Evolutionary conservation across 331 rosid species (phyloP).

Genomic region (Quercus lobata): DNA sequence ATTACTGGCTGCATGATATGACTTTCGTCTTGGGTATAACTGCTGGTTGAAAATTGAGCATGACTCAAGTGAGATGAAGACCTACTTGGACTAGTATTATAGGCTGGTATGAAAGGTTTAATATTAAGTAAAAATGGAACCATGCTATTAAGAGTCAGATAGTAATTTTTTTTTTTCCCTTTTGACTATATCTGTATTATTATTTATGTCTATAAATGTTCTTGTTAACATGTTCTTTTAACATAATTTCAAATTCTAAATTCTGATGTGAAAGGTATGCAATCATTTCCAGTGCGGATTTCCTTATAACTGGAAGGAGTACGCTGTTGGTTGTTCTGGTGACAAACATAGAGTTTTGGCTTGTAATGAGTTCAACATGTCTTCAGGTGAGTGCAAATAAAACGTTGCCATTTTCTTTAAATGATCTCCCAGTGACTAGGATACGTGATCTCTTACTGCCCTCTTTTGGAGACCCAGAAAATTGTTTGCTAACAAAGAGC

Average conservation of each 20-base stretch:
- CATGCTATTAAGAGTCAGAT: not conserved
- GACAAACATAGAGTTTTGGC: slow-evolving; percentile 13
- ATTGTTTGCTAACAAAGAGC: slow-evolving; percentile 7
- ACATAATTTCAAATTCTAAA: not conserved
- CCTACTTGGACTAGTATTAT: not conserved
- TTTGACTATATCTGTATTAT: not conserved
- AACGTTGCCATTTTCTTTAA: slow-evolving; percentile 14
- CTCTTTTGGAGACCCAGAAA: slow-evolving; percentile 24
- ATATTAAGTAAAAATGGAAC: not conserved
- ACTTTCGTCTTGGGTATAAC: not conserved
- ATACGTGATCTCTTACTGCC: slow-evolving; percentile 27
- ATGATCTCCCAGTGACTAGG: slow-evolving; percentile 20
- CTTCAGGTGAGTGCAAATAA: slow-evolving; percentile 1
- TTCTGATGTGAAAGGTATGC: slow-evolving; percentile 37
- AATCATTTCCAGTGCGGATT: slow-evolving; percentile 56
- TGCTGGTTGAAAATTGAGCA: not conserved
- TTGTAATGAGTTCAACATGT: slow-evolving; percentile 17
- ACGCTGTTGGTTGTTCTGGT: slow-evolving; percentile 16
- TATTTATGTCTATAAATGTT: not conserved
- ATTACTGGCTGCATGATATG: not conserved
- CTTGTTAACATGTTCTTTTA: not conserved
- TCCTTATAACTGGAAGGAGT: slow-evolving; percentile 72
- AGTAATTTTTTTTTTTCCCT: no score
- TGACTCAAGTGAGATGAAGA: not conserved
- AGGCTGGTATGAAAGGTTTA: not conserved